Conservation (phyloP, 2,329 filamentous ascomycete genomes). For the Chrysosphaeria jannelii region DNA sequence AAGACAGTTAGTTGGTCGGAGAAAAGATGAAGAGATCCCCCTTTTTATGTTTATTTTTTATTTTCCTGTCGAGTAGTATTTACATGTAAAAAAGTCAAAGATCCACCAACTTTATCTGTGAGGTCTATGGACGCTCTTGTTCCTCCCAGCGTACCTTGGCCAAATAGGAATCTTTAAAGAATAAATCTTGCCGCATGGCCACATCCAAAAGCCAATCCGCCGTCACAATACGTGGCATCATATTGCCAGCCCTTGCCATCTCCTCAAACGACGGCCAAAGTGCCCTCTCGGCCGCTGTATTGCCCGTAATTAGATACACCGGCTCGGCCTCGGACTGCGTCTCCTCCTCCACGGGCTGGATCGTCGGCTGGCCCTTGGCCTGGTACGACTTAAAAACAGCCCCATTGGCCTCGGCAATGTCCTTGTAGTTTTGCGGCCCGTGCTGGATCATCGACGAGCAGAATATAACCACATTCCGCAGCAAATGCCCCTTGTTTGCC, state of each 20-base stretch:
- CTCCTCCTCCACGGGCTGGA: conserved; percentile 25
- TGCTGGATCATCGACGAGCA: conserved; percentile 56
- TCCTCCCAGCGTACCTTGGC: conserved; percentile 6
- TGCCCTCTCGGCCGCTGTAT: conserved; percentile 31
- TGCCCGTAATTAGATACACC: conserved; percentile 56
- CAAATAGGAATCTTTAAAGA: conserved; percentile 32
- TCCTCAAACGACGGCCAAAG: conserved; percentile 58
- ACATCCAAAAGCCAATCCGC: conserved; percentile 77
- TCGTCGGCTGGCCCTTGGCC: conserved; percentile 37
- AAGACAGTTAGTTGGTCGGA: too few species aligned
- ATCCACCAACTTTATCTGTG: too few species aligned
- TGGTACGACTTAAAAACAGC: conserved; percentile 54
- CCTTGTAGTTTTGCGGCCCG: conserved; percentile 55
- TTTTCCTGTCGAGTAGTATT: too few species aligned
- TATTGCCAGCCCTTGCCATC: conserved; percentile 48
- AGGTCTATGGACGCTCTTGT: too few species aligned
- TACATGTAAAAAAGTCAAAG: too few species aligned
- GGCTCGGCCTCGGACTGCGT: conserved; percentile 35
- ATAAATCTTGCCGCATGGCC: conserved; percentile 61
- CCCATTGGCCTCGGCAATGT: conserved; percentile 69
- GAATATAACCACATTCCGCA: conserved; percentile 52
- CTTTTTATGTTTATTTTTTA: too few species aligned
- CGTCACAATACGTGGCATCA: conserved; percentile 51
- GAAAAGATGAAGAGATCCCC: too few species aligned
- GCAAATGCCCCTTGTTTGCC: conserved; percentile 43